Evolutionary conservation across 805 yeast species (phyloP), one percentile per base, ranked within the genome.

Genomic region (Blastobotrys mokoenaii): DNA sequence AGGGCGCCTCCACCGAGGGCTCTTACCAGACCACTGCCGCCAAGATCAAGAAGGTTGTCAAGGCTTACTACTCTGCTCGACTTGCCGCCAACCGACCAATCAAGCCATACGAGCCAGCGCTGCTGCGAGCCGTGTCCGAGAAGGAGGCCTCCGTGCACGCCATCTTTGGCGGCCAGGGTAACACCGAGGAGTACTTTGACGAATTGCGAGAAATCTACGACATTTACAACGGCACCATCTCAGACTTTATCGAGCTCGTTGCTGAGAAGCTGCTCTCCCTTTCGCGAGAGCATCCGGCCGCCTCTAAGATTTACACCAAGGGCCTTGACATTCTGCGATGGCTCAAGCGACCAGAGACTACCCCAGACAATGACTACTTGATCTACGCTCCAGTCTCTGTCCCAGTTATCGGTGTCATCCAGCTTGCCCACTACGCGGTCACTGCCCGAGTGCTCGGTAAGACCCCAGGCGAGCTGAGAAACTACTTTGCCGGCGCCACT

Each of bases 121-220:
- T 90, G 47, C 74, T 87, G 63, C 72, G 79, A 51, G 79, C 84
- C 43, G 76, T 76, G n/a, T 61, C 70, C 43, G 71, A 72, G 47
- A 68, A 72, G 36, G 67, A 73, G 42, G 85, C 89, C 38, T 71
- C 73, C 49, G 66, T 89, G 46, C 79, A 76, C 49, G 95, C 97
- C 52, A 80, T 93, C 55, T 93, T 90, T 59, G 98, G 99, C 64
- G 99, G 99, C 60, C 99, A 93, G 72, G 99, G 99, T 68, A 90
- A 87, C 71, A 82, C 95, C 44, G 97, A 93, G 63, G 97, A 93
- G 64, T 93, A 87, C 72, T 93, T 93, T 58, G 96, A 89, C 64
- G 99, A 93, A 72, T 77, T 93, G 63, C 80, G 95, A 64, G 94
- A 87, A 53, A 65, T 89, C 48, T 82, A 84, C 71, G 70, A 77